phyloP scores from a whole-genome alignment of 495 filamentous ascomycete species.

The Penicillium silybi region DNA sequence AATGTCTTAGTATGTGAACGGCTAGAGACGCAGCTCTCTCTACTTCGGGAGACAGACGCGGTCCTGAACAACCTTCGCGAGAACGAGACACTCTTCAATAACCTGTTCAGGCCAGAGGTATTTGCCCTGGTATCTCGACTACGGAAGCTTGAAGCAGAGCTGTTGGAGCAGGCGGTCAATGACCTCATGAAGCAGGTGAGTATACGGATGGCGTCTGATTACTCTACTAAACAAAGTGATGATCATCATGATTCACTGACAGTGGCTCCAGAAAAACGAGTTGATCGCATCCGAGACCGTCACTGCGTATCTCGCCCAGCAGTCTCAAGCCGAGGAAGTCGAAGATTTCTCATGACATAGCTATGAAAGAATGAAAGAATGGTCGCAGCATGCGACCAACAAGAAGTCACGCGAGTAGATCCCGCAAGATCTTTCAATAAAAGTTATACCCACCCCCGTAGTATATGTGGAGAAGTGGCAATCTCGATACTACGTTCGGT shows the following conservation, averaged over 20 bases:
- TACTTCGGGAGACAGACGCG: conserved; percentile 45
- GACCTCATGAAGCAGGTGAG: conserved; percentile 62
- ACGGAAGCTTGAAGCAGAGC: conserved; percentile 51
- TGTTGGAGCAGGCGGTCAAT: conserved; percentile 53
- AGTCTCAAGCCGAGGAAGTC: conserved; percentile 31
- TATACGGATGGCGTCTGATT: background rate
- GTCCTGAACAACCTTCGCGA: conserved; percentile 29
- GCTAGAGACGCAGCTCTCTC: conserved; percentile 58
- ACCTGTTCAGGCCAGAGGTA: conserved; percentile 32
- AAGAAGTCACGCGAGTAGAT: background rate
- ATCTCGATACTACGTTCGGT: background rate
- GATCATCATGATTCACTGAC: conserved; percentile 1
- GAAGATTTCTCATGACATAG: conserved; percentile 46
- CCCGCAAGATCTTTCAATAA: conserved; percentile 5
- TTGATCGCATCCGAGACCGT: conserved; percentile 45
- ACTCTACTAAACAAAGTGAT: background rate
- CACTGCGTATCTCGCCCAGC: conserved; percentile 37
- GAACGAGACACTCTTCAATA: conserved; percentile 23
- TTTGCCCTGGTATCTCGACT: conserved; percentile 46
- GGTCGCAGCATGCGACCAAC: background rate
- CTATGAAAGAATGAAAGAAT: background rate
- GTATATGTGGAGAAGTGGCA: background rate
- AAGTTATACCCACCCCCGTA: conserved; percentile 3
- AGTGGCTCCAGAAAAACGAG: conserved; percentile 30
- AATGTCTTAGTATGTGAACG: conserved; percentile 59